These are phyloP conservation scores for Bidens hawaiensis DNA, from an alignment of 140 eudicot genomes.

Conservation along the genomic window DNA sequence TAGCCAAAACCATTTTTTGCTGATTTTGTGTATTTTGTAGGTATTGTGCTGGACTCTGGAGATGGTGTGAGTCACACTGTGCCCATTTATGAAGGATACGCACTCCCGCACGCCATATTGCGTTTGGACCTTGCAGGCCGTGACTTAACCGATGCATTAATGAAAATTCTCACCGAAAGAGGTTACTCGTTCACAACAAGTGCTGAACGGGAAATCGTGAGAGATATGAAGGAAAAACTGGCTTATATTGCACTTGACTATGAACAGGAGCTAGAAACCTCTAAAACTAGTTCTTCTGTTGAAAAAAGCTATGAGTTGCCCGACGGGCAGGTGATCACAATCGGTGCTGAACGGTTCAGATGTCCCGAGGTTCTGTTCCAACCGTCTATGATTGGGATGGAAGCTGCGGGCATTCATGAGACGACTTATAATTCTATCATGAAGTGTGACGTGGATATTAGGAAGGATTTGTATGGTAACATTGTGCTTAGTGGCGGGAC, in stretches of 20 bases:
- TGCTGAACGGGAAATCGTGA: constrained; percentile 8
- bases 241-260: constrained; percentile 4
- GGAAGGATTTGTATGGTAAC: constrained; percentile 8
- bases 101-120: not conserved
- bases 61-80: constrained; percentile 22
- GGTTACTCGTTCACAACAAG: constrained; percentile 5
- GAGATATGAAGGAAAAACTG: constrained; percentile 5
- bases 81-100: constrained; percentile 19
- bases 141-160: not conserved
- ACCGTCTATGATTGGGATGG: constrained; percentile 5
- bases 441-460: not conserved
- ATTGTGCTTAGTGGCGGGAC: constrained; percentile 9
- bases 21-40: not conserved
- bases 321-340: constrained; percentile 9
- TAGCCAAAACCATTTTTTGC: not conserved
- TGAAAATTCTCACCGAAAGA: constrained; percentile 3
- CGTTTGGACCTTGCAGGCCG: constrained; percentile 4
- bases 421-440: not conserved
- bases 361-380: constrained; percentile 6
- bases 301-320: constrained; percentile 1
- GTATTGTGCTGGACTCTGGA: constrained; percentile 22
- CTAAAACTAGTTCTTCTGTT: not conserved
- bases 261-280: constrained; percentile 7
- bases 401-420: not conserved
- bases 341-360: constrained; percentile 3